Conservation (phyloP, 805 yeast species). For the Nakazawaea ernobii region DNA sequence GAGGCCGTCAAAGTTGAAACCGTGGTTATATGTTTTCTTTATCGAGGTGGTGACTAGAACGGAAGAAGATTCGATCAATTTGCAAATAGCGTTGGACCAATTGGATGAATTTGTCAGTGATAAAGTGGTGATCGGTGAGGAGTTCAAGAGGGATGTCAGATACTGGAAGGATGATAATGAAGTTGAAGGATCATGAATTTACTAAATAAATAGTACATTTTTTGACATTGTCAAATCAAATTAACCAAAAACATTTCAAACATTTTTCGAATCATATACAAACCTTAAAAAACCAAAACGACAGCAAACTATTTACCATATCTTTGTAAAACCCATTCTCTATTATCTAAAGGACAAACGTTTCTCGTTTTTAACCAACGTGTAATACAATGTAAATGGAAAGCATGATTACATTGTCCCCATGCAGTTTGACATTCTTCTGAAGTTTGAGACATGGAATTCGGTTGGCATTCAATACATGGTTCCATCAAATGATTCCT, state of each 20-base stretch:
- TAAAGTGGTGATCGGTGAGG: conserved; percentile 50
- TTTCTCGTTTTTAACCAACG: conserved; percentile 94
- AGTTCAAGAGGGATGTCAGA: conserved; percentile 9
- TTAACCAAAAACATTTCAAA: not conserved
- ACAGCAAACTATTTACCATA: conserved; percentile 9
- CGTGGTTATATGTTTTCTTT: conserved; percentile 83
- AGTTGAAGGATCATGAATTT: not conserved
- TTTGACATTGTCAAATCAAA: no score
- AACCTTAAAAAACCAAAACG: not conserved
- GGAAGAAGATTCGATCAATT: conserved; percentile 23
- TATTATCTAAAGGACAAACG: conserved; percentile 93
- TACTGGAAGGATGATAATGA: conserved; percentile 9
- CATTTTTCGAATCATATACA: not conserved
- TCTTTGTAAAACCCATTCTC: conserved; percentile 61
- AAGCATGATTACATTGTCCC: conserved; percentile 98
- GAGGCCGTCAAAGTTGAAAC: conserved; percentile 59
- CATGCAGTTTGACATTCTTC: conserved; percentile 92
- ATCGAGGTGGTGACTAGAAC: conserved; percentile 55
- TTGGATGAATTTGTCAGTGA: conserved; percentile 39
- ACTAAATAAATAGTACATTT: not conserved
- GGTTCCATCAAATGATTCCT: conserved; percentile 98
- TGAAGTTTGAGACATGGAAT: conserved; percentile 52
- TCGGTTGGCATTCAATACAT: conserved; percentile 94
- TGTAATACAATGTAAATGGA: conserved; percentile 94
- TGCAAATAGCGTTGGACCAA: conserved; percentile 31